A percentile compares a stretch with the other conserved stretches of the same genome.
These are phyloP conservation scores for Thielaviopsis ethacetica DNA, from an alignment of 2,329 filamentous ascomycete species.

Conservation along the genomic window DNA sequence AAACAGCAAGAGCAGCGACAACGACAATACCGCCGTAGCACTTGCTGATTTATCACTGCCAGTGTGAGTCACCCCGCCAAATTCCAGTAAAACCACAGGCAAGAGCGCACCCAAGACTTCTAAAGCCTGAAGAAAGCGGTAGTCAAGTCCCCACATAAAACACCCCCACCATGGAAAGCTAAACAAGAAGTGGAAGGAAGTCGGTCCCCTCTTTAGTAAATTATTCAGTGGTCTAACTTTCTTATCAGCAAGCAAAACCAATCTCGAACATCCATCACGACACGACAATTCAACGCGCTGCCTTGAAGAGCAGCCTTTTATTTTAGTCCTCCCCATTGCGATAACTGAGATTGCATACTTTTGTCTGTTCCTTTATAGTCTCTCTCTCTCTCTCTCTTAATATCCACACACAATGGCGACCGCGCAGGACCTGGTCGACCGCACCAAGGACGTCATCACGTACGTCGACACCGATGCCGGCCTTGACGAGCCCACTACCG, in stretches of 20 bases:
- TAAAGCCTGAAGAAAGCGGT: background rate
- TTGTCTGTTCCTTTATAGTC: background rate
- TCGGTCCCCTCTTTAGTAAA: background rate
- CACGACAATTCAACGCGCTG: background rate
- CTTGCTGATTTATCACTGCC: background rate
- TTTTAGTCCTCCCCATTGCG: background rate
- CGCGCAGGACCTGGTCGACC: constrained; percentile 33
- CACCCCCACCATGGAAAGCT: background rate
- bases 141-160: background rate
- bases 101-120: background rate
- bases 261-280: background rate
- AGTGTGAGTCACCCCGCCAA: background rate
- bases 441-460: constrained; percentile 32
- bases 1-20: background rate
- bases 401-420: constrained; percentile 22
- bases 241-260: background rate
- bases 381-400: background rate
- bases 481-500: constrained; percentile 48
- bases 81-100: background rate
- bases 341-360: background rate
- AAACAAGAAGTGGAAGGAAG: background rate
- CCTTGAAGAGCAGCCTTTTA: background rate
- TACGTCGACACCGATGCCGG: constrained; percentile 74
- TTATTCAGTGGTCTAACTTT: background rate
- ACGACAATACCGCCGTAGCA: background rate